Evolutionary conservation across 1,139 yeast species (phyloP), one percentile per base, ranked within the genome.

Genomic region (Nakaseomyces nivariensis): DNA sequence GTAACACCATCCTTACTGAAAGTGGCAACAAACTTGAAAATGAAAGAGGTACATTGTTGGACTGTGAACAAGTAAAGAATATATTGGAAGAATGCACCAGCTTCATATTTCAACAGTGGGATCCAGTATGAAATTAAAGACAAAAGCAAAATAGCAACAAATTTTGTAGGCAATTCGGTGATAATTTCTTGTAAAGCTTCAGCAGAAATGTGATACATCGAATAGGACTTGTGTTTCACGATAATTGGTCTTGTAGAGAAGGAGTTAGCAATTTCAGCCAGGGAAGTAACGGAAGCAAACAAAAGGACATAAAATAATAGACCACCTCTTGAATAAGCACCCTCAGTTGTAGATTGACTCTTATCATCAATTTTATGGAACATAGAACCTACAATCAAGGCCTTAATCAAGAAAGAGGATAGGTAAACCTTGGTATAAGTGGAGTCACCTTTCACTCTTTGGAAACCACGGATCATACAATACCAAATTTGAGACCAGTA

Each of bases 141-240:
- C 60, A 81, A 74, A 31, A 69, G 58, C 38, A 75, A 54, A 47
- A 78, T 68, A 53, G 76, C 73, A 40, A 69, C 53, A 9, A 77
- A 52, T 59, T 81, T 81, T 27, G 74, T 68, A 4, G 87, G 86
- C 47, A 80, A 62, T 58, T 80, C 83, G 32, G 84, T 75, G 48
- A 80, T 62, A 55, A 80, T 71, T 49, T 75, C 74, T 51, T 81
- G 82, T 46, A 81, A 61, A 6, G 85, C 80, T 63, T 82, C 85
- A n/a, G 82, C 82, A 37, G 85, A 76, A 34, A 82, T 79, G 54
- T 80, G 81, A 58, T 81, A 82, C 65, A 82, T 72, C 4, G 85
- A 81, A 60, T 77, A 81, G 31, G 77, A 72, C 57, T 77, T 78
- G 58, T 81, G 87, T 63, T 81, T 81, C 54, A 77, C 77, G 46